Conservation (phyloP, 2,329 filamentous ascomycete genomes). For the Cladosporium oxysporum region DNA sequence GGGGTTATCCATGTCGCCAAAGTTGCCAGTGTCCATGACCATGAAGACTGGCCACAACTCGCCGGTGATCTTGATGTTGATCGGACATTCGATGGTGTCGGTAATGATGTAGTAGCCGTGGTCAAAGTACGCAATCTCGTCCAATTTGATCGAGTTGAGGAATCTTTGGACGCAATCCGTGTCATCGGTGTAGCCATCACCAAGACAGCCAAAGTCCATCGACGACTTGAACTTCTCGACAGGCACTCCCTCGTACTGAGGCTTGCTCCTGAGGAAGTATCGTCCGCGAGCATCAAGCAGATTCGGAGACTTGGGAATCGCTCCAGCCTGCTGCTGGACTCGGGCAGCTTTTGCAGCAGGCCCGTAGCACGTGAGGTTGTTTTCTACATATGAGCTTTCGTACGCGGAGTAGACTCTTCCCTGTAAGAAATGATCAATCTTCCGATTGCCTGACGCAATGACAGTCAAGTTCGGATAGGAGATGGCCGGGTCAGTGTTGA, state of each 20-base stretch:
- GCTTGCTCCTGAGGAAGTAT: slow-evolving; percentile 77
- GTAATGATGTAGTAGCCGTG: slow-evolving; percentile 65
- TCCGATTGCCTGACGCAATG: slow-evolving; percentile 67
- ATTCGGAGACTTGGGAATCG: slow-evolving; percentile 63
- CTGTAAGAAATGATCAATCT: slow-evolving; percentile 69
- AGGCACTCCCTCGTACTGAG: slow-evolving; percentile 74
- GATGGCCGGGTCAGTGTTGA: slow-evolving; percentile 62
- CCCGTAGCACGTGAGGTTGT: slow-evolving; percentile 34
- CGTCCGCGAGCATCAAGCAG: slow-evolving; percentile 64
- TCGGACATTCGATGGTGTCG: slow-evolving; percentile 60
- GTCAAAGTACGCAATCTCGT: slow-evolving; percentile 65
- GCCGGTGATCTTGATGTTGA: slow-evolving; percentile 75
- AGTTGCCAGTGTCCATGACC: slow-evolving; percentile 71
- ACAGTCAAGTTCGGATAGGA: slow-evolving; percentile 57
- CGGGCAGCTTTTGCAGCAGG: slow-evolving; percentile 31
- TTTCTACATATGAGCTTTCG: slow-evolving; percentile 35
- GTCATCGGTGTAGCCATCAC: slow-evolving; percentile 84
- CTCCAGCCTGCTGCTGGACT: slow-evolving; percentile 38
- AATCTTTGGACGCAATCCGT: slow-evolving; percentile 79
- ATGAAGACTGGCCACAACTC: slow-evolving; percentile 91
- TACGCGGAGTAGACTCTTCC: slow-evolving; percentile 64
- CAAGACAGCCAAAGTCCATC: slow-evolving; percentile 60
- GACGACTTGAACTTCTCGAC: slow-evolving; percentile 71
- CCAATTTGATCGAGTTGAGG: slow-evolving; percentile 64
- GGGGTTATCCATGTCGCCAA: slow-evolving; percentile 73